Conservation (phyloP, 192 early-diverging fungal species). For the Diversispora epigaea region DNA sequence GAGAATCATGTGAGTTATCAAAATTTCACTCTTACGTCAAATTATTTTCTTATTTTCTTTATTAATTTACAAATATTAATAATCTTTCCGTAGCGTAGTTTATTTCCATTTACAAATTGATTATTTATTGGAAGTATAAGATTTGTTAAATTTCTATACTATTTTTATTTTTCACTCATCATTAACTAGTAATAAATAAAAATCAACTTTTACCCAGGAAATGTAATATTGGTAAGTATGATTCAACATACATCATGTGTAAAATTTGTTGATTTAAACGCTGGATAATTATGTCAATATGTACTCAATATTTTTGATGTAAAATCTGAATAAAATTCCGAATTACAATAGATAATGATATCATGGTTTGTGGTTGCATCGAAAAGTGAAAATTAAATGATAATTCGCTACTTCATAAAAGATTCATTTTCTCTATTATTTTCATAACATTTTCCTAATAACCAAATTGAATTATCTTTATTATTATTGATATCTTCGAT, state of each 20-base stretch:
- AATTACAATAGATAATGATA: constrained; percentile 7
- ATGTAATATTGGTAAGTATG: constrained; percentile 80
- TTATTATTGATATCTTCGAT: too few relatives aligned
- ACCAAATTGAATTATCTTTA: constrained; percentile 32
- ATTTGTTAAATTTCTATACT: too few relatives aligned
- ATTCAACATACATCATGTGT: constrained; percentile 91
- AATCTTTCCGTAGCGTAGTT: too few relatives aligned
- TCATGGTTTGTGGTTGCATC: constrained; percentile 3
- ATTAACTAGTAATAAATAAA: too few relatives aligned
- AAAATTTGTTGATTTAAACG: constrained; percentile 72
- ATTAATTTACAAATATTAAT: too few relatives aligned
- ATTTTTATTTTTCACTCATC: too few relatives aligned
- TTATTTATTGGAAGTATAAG: too few relatives aligned
- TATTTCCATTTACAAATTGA: too few relatives aligned
- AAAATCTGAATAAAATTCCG: constrained; percentile 78
- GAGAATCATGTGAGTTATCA: too few relatives aligned
- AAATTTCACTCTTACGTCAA: too few relatives aligned
- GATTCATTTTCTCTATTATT: constrained; percentile 15
- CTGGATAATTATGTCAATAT: constrained; percentile 84
- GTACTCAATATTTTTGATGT: constrained; percentile 86
- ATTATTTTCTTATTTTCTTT: too few relatives aligned
- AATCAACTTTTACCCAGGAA: constrained; percentile 71
- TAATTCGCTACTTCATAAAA: constrained; percentile 2
- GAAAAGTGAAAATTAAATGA: constrained; percentile 16
- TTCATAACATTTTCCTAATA: constrained; percentile 41